Evolutionary conservation across 257 asterid species (phyloP), one percentile per base, ranked within the genome.

Genomic region (Nyctanthes arbortristis): DNA sequence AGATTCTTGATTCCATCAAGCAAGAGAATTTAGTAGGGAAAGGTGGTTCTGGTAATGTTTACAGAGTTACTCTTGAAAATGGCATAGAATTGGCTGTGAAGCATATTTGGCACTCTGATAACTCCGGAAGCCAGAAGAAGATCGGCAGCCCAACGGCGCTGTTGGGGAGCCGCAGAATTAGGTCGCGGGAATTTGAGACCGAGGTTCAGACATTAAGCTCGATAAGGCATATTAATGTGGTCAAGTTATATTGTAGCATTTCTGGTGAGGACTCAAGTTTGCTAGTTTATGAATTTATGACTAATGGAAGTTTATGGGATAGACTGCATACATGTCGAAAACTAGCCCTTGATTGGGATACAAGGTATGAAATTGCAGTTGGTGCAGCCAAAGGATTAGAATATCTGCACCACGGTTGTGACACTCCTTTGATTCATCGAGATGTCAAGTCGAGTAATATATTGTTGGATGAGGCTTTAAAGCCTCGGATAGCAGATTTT

Each of bases 361-460:
- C 82, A 3, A 77, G 98, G 66, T 84, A 87, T 1, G 96, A 90
- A 47, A 78, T 93, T 14, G 98, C 96, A 59, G 73, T 90, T 33
- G 98, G 98, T 0, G 83, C 98, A 1, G 98, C 97, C 0, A 86
- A 76, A 35, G 98, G 98, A 27, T 56, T 93, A 67, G 98, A 89
- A 85, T 93, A 93, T 67, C 71, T 93, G 73, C 98, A 93, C 73
- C 98, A 93, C 20, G 89, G 88, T 1, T 87, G 86, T 2, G 96
- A 87, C 27, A 68, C 79, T 9, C 92, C 96, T 7, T 77, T 93
- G 54, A 78, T 90, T 70, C 98, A 93, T 70, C 84, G 98, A 1
- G 98, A 93, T 64, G 97, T 93, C 1, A 93, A 93, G 78, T 93
- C 98, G 8, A 90, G 98, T 80, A 93, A 93, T 68, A 93, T 93